Evolutionary conservation across 2,329 filamentous ascomycete species (phyloP).

Genomic region (Elsinoe batatas): DNA sequence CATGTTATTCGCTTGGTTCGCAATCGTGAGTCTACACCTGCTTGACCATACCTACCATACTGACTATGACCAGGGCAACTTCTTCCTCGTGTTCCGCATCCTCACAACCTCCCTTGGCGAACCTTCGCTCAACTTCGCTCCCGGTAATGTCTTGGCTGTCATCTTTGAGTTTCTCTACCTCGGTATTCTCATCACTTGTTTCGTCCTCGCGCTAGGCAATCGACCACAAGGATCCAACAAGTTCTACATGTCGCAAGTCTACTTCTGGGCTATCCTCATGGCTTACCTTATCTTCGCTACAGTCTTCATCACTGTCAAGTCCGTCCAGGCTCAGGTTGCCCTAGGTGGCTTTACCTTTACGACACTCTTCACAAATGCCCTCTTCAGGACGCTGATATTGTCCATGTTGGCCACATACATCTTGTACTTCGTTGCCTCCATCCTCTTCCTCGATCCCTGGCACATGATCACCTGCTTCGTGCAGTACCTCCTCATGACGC

Average conservation of each 20-base stretch:
- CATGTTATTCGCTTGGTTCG: conserved; percentile 99
- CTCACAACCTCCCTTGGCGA: conserved; percentile 76
- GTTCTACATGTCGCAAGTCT: conserved; percentile 94
- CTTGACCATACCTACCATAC: background rate
- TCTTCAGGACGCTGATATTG: conserved; percentile 90
- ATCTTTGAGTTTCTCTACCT: conserved; percentile 96
- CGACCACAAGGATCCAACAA: conserved; percentile 86
- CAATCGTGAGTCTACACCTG: conserved; percentile 49
- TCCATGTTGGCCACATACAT: conserved; percentile 87
- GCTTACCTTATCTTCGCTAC: conserved; percentile 90
- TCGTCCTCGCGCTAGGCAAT: conserved; percentile 89
- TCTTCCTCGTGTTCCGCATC: conserved; percentile 98
- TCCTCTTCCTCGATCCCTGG: conserved; percentile 97
- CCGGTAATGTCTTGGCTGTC: conserved; percentile 71
- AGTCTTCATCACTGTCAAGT: conserved; percentile 82
- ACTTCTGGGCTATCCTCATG: conserved; percentile 97
- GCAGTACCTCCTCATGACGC: conserved; percentile 90
- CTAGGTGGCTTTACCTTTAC: conserved; percentile 55
- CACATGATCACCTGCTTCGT: conserved; percentile 94
- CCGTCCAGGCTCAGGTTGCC: conserved; percentile 64
- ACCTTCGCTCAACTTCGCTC: conserved; percentile 58
- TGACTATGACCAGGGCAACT: conserved; percentile 56
- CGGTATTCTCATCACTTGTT: conserved; percentile 83
- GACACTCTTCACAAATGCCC: conserved; percentile 71
- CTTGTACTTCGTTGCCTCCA: conserved; percentile 81